Conservation (phyloP, 1,284 basidiomycete genomes). For the Cutaneotrichosporon cavernicola region DNA sequence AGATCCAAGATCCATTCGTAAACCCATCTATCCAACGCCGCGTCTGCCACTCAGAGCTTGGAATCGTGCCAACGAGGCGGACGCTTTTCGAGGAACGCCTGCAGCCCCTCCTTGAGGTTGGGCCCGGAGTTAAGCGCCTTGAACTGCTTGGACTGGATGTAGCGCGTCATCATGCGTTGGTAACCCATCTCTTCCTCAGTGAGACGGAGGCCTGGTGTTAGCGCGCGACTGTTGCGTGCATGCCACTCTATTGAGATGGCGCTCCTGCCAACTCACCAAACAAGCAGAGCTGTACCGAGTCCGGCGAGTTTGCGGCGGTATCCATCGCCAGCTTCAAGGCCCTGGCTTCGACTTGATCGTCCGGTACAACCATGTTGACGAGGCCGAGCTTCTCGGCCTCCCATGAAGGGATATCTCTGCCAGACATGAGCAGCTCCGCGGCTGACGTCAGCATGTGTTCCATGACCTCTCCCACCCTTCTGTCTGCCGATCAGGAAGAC, state of each 20-base stretch:
- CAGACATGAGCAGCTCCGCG: constrained; percentile 21
- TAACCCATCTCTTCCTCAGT: constrained; percentile 18
- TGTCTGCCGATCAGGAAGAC: constrained; percentile 22
- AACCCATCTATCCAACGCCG: background rate
- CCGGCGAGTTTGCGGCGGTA: constrained; percentile 20
- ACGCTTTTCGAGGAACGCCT: constrained; percentile 23
- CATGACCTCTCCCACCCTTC: constrained; percentile 14
- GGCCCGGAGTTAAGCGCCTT: background rate
- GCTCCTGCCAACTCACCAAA: constrained; percentile 10
- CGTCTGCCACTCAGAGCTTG: constrained; percentile 16
- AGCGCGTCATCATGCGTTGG: constrained; percentile 19
- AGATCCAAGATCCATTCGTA: background rate
- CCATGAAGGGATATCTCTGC: constrained; percentile 17
- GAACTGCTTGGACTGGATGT: constrained; percentile 10
- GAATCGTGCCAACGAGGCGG: constrained; percentile 18
- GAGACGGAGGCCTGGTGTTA: constrained; percentile 15
- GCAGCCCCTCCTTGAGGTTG: constrained; percentile 22
- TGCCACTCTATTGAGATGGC: background rate
- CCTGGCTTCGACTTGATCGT: constrained; percentile 16
- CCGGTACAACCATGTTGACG: constrained; percentile 22
- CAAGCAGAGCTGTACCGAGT: constrained; percentile 11
- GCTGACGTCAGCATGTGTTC: constrained; percentile 12
- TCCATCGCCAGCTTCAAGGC: constrained; percentile 18
- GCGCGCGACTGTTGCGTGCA: background rate
- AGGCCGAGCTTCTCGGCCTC: constrained; percentile 16